phyloP scores from a whole-genome alignment of 2,329 filamentous ascomycete species.

The Bipolaris victoriae region DNA sequence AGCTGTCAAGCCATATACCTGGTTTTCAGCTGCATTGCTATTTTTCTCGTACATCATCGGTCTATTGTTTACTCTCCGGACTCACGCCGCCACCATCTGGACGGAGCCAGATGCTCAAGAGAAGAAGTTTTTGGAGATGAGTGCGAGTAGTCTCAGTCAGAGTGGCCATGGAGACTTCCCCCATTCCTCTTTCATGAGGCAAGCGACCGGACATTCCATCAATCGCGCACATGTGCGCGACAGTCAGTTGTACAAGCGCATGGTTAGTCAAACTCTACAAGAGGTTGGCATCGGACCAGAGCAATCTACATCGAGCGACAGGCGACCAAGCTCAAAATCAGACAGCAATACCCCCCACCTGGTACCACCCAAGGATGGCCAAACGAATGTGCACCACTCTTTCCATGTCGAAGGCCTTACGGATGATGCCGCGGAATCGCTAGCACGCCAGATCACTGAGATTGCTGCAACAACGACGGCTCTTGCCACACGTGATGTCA shows the following conservation, averaged over 20 bases:
- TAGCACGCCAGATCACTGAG: slow-evolving; percentile 88
- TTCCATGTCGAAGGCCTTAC: slow-evolving; percentile 69
- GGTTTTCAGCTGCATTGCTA: slow-evolving; percentile 80
- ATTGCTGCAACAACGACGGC: slow-evolving; percentile 91
- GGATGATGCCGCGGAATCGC: slow-evolving; percentile 77
- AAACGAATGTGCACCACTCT: slow-evolving; percentile 52
- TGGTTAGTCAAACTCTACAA: slow-evolving; percentile 86
- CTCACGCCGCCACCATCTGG: slow-evolving; percentile 97
- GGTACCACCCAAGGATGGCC: slow-evolving; percentile 45
- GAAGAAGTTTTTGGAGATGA: slow-evolving; percentile 53
- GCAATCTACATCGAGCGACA: slow-evolving; percentile 55
- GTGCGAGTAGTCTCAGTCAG: slow-evolving; percentile 42
- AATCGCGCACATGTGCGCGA: slow-evolving; percentile 73
- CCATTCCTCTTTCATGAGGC: slow-evolving; percentile 37
- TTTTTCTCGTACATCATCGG: slow-evolving; percentile 95
- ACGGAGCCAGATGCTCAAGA: slow-evolving; percentile 67
- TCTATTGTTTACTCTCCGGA: slow-evolving; percentile 92
- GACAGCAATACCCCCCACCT: slow-evolving; percentile 43
- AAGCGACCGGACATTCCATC: slow-evolving; percentile 38
- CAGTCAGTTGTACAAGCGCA: slow-evolving; percentile 88
- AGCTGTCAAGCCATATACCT: slow-evolving; percentile 92
- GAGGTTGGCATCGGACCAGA: slow-evolving; percentile 73
- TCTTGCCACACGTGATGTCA: slow-evolving; percentile 80
- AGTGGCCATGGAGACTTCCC: slow-evolving; percentile 41
- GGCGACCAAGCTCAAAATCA: slow-evolving; percentile 26